Conservation (phyloP, 495 filamentous ascomycete species). For the Penicillium mononematosum region DNA sequence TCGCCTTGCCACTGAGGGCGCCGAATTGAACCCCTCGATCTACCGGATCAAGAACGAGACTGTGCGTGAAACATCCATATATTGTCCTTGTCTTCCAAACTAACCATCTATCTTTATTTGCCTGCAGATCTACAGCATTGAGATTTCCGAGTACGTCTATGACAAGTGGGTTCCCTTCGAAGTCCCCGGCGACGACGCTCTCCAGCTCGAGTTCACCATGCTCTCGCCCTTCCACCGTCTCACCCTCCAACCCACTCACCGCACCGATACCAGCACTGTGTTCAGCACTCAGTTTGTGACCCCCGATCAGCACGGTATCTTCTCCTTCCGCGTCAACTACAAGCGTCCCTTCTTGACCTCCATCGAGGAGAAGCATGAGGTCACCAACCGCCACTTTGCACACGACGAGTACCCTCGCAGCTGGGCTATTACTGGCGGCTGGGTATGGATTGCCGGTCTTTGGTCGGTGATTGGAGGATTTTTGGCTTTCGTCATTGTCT, state of each 20-base stretch:
- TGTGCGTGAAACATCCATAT: conserved; percentile 54
- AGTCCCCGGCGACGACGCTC: conserved; percentile 61
- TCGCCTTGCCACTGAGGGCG: conserved; percentile 56
- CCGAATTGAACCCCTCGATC: conserved; percentile 74
- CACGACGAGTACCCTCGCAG: conserved; percentile 94
- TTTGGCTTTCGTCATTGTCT: conserved; percentile 78
- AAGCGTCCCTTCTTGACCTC: conserved; percentile 87
- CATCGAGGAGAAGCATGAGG: conserved; percentile 91
- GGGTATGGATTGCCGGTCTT: conserved; percentile 93
- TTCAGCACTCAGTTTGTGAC: conserved; percentile 75
- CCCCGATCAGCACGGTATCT: conserved; percentile 97
- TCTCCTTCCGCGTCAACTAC: conserved; percentile 95
- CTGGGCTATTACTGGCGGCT: conserved; percentile 85
- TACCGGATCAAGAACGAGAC: conserved; percentile 98
- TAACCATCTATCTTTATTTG: conserved; percentile 20
- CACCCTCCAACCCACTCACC: conserved; percentile 56
- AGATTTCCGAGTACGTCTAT: conserved; percentile 77
- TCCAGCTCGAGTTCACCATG: conserved; percentile 98
- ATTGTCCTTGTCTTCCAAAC: conserved; percentile 15
- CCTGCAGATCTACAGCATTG: conserved; percentile 76
- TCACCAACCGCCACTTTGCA: conserved; percentile 91
- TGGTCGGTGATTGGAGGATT: conserved; percentile 80
- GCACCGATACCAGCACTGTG: conserved; percentile 65
- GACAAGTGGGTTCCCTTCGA: conserved; percentile 71
- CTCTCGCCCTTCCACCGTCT: conserved; percentile 98